These are phyloP conservation scores for Wallacemonas sp. DNA, from an alignment of 208 protist species.

Conservation along the genomic window DNA sequence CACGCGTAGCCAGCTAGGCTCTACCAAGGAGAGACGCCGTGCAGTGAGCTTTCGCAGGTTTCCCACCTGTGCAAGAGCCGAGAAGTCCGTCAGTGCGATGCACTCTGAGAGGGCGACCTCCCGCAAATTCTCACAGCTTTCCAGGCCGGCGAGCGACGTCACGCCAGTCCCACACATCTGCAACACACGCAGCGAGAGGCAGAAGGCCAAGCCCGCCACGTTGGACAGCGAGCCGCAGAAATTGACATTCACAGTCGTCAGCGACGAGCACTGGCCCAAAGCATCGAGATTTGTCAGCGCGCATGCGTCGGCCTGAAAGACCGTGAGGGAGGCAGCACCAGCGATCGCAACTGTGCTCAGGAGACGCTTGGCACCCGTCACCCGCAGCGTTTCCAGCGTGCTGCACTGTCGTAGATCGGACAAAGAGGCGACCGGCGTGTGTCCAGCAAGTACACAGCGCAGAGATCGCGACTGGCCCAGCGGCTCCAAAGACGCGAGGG, in stretches of 20 bases:
- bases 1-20: background rate
- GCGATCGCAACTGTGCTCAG: background rate
- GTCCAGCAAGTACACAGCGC: background rate
- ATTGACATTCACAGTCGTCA: background rate
- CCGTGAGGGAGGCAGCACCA: background rate
- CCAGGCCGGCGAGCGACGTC: background rate
- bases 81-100: background rate
- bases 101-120: constrained; percentile 1
- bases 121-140: background rate
- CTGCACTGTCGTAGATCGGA: background rate
- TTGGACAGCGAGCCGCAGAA: background rate
- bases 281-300: background rate
- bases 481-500: background rate
- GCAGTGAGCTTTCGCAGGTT: background rate
- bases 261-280: background rate
- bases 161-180: background rate
- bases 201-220: background rate
- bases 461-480: background rate
- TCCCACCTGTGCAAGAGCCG: background rate
- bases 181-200: background rate
- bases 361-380: background rate
- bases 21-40: background rate
- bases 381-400: background rate
- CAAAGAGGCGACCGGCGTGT: background rate
- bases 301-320: background rate